These are phyloP conservation scores for Boletellus ananas DNA, from an alignment of 768 basidiomycete species.

Conservation along the genomic window DNA sequence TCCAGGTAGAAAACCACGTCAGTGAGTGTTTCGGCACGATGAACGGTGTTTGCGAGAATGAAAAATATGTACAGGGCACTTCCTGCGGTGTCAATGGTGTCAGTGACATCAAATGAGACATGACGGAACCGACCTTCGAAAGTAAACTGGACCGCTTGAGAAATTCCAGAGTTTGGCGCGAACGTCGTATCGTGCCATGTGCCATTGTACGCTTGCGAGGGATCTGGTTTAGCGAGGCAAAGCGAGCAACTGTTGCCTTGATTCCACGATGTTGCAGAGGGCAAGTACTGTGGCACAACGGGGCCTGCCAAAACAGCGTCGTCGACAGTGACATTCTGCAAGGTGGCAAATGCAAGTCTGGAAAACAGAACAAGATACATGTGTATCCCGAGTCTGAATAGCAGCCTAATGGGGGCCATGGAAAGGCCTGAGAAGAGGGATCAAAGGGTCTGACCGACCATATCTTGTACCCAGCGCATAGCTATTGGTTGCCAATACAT, in stretches of 20 bases:
- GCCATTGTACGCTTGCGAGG: conserved; percentile 3
- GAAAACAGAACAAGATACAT: neutral
- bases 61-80: conserved; percentile 20
- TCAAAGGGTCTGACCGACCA: neutral
- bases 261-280: conserved; percentile 4
- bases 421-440: neutral
- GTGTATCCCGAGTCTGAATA: neutral
- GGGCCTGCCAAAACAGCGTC: conserved; percentile 10
- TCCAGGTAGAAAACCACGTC: conserved; percentile 11
- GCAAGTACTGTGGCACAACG: conserved; percentile 13
- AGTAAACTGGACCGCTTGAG: conserved; percentile 6
- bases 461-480: too few species aligned
- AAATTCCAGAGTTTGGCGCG: neutral
- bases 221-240: conserved; percentile 2
- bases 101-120: neutral
- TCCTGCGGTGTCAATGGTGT: neutral
- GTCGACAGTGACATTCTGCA: conserved; percentile 19
- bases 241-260: neutral
- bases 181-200: conserved; percentile 21
- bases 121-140: conserved; percentile 5
- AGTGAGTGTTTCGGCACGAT: neutral
- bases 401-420: conserved; percentile 1
- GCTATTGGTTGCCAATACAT: too few species aligned
- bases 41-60: conserved; percentile 7
- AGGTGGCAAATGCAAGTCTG: neutral